These are phyloP conservation scores for Exophiala xenobiotica DNA, from an alignment of 2,329 filamentous ascomycete genomes.

Conservation along the genomic window DNA sequence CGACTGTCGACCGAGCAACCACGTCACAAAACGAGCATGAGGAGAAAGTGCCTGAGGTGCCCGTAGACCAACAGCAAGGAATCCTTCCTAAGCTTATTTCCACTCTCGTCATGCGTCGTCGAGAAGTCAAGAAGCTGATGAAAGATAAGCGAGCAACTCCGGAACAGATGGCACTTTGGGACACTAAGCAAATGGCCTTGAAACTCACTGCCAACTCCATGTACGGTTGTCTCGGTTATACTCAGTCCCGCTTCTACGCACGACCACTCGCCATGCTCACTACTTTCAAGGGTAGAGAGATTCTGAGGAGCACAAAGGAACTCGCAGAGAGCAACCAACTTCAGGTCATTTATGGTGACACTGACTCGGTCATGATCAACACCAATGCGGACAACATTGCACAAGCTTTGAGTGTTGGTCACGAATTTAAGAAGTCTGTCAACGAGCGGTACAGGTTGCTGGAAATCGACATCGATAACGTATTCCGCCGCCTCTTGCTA, in stretches of 20 bases:
- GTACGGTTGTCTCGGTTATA: conserved; percentile 98
- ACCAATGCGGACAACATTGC: conserved; percentile 93
- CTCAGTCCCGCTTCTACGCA: conserved; percentile 95
- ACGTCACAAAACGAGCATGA: conserved; percentile 69
- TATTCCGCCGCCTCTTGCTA: conserved; percentile 87
- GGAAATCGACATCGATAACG: conserved; percentile 97
- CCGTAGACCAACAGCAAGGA: conserved; percentile 69
- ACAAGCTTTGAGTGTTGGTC: conserved; percentile 85
- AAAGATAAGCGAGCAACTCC: conserved; percentile 83
- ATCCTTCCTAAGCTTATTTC: conserved; percentile 88
- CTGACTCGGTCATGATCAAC: conserved; percentile 99
- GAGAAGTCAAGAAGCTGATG: conserved; percentile 95
- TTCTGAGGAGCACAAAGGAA: conserved; percentile 92
- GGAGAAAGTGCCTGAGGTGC: conserved; percentile 82
- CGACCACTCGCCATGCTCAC: conserved; percentile 92
- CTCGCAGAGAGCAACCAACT: conserved; percentile 87
- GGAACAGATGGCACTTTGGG: conserved; percentile 90
- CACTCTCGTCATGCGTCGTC: conserved; percentile 82
- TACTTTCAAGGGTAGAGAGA: conserved; percentile 96
- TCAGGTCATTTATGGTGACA: conserved; percentile 97
- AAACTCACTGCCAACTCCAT: conserved; percentile 99
- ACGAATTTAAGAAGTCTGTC: conserved; percentile 91
- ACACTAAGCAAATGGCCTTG: conserved; percentile 94
- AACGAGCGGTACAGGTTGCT: conserved; percentile 90
- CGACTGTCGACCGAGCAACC: conserved; percentile 79